Conservation (phyloP, 1,284 basidiomycete species). For the Phlebopus sp. region DNA sequence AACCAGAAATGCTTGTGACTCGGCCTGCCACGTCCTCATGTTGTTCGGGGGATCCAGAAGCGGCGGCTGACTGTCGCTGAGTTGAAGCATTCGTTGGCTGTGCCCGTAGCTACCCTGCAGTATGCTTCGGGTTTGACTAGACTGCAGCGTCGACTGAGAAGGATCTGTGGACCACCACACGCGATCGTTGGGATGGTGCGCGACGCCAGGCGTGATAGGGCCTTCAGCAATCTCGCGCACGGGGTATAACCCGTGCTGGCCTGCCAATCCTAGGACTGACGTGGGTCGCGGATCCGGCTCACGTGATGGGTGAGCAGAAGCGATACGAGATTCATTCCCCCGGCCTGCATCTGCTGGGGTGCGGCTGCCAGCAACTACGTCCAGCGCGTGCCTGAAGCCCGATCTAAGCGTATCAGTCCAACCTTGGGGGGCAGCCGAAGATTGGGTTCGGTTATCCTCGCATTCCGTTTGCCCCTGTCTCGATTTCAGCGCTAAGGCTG, state of each 20-base stretch:
- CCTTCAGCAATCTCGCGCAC: too few species aligned
- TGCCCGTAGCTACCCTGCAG: not conserved
- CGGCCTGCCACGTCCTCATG: not conserved
- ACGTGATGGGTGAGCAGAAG: too few species aligned
- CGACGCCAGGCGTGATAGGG: too few species aligned
- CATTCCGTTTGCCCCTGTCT: not conserved
- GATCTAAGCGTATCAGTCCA: constrained; percentile 36
- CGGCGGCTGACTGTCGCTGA: not conserved
- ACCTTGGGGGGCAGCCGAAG: constrained; percentile 12
- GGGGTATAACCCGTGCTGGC: too few species aligned
- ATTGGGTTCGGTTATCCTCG: not conserved
- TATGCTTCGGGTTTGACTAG: not conserved
- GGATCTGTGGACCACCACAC: not conserved
- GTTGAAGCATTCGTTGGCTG: not conserved
- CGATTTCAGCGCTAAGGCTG: not conserved
- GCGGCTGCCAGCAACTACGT: constrained; percentile 29
- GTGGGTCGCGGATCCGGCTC: too few species aligned
- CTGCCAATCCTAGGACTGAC: constrained; percentile 12
- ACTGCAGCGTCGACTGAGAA: not conserved
- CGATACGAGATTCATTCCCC: constrained; percentile 1
- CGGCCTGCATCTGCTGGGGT: constrained; percentile 21
- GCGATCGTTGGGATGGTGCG: constrained; percentile 1
- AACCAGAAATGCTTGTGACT: not conserved
- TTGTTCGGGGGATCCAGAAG: not conserved
- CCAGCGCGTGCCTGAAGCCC: constrained; percentile 36